Conservation (phyloP, 257 asterid species). For the Nicotiana benthamiana region DNA sequence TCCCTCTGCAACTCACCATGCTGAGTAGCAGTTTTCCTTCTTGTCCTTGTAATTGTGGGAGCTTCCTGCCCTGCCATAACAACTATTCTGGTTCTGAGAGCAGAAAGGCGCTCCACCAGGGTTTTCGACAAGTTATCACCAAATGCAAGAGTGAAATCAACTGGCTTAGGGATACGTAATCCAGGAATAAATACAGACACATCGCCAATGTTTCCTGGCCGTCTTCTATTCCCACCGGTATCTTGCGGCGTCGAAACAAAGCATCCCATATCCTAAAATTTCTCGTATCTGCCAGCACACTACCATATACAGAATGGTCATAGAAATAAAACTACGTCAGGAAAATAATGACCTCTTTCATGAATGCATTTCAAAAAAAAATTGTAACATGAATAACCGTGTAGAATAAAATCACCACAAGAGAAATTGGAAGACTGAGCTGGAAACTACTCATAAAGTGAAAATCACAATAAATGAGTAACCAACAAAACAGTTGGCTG, state of each 20-base stretch:
- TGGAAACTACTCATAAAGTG: slow-evolving; percentile 25
- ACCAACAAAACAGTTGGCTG: slow-evolving; percentile 53
- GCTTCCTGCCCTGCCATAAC: slow-evolving; percentile 97
- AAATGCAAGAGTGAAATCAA: slow-evolving; percentile 57
- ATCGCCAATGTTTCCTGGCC: slow-evolving; percentile 89
- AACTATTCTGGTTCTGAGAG: slow-evolving; percentile 87
- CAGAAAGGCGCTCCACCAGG: slow-evolving; percentile 80
- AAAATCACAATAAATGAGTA: slow-evolving; percentile 40
- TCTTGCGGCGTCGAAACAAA: slow-evolving; percentile 65
- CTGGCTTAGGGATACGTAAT: slow-evolving; percentile 79
- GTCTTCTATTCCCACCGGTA: slow-evolving; percentile 65
- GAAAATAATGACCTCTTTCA: neutral
- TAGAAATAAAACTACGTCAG: slow-evolving; percentile 5
- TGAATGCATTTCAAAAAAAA: neutral
- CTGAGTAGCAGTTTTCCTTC: slow-evolving; percentile 74
- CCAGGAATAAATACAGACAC: slow-evolving; percentile 89
- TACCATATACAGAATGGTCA: slow-evolving; percentile 6
- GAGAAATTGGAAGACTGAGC: slow-evolving; percentile 19
- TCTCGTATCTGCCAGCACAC: slow-evolving; percentile 25
- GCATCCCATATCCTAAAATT: slow-evolving; percentile 72
- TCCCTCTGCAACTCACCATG: slow-evolving; percentile 54
- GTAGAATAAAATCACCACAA: slow-evolving; percentile 22
- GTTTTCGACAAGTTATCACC: slow-evolving; percentile 50
- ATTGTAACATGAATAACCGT: neutral
- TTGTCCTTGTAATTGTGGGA: slow-evolving; percentile 83